phyloP scores from a whole-genome alignment of 352 stramenopile genomes.

The Elongisporangium anandrum region DNA sequence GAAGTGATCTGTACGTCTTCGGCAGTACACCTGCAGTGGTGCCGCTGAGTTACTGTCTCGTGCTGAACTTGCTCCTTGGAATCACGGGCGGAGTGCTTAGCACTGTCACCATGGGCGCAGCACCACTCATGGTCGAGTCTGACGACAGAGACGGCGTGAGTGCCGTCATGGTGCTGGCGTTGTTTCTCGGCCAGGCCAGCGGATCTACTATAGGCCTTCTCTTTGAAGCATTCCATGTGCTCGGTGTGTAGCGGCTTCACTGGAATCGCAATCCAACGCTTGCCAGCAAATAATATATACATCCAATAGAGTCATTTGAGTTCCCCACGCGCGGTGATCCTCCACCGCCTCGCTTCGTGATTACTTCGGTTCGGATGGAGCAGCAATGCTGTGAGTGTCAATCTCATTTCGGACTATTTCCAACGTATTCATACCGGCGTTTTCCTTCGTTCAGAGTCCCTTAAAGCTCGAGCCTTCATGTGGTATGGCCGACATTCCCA shows the following conservation, averaged over 20 bases:
- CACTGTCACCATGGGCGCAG: slow-evolving; percentile 60
- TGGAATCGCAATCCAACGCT: no score
- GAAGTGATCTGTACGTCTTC: slow-evolving; percentile 50
- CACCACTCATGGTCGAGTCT: slow-evolving; percentile 36
- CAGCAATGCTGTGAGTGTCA: no score
- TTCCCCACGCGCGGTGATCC: no score
- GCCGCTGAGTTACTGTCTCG: slow-evolving; percentile 21
- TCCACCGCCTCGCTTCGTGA: no score
- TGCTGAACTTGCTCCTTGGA: slow-evolving; percentile 46
- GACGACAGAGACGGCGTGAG: slow-evolving; percentile 55
- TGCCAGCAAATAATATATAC: no score
- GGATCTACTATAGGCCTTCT: slow-evolving; percentile 49
- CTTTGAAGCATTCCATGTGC: slow-evolving; percentile 39
- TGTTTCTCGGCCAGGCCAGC: slow-evolving; percentile 49
- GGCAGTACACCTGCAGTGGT: slow-evolving; percentile 12
- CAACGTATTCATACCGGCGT: no score
- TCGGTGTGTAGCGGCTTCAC: slow-evolving; percentile 48
- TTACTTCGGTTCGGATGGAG: no score
- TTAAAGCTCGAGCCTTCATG: no score
- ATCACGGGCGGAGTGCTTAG: slow-evolving; percentile 47
- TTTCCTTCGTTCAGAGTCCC: no score
- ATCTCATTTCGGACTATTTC: no score
- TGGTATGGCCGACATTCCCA: no score
- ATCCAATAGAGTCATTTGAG: no score
- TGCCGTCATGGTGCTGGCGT: slow-evolving; percentile 47